Evolutionary conservation across 768 basidiomycete species (phyloP).

Genomic region (Mycena albidolilacea): DNA sequence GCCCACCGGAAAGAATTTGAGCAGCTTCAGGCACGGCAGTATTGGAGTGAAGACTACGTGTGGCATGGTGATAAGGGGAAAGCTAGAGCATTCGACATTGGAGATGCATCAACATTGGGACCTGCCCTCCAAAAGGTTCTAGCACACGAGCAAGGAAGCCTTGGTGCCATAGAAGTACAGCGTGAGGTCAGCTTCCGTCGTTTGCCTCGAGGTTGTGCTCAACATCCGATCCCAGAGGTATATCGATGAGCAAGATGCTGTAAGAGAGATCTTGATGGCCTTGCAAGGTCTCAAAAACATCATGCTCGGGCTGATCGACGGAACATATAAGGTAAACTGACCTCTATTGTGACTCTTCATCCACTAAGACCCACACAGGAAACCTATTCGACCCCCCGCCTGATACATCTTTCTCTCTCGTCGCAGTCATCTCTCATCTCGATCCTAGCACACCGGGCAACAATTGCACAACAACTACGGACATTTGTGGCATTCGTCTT

Average conservation of each 20-base stretch:
- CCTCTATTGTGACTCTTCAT: neutral
- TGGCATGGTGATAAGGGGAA: conserved; percentile 67
- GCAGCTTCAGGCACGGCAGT: conserved; percentile 73
- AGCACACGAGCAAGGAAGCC: conserved; percentile 51
- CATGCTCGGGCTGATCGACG: conserved; percentile 60
- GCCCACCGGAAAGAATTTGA: conserved; percentile 73
- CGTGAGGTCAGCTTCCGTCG: conserved; percentile 54
- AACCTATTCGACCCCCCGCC: conserved; percentile 65
- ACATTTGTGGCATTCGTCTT: conserved; percentile 70
- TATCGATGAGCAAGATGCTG: conserved; percentile 82
- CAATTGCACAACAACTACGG: conserved; percentile 74
- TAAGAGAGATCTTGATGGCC: conserved; percentile 82
- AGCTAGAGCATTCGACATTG: conserved; percentile 68
- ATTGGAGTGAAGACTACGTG: conserved; percentile 72
- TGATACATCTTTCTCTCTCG: conserved; percentile 77
- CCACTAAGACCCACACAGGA: conserved; percentile 52
- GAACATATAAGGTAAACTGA: conserved; percentile 49
- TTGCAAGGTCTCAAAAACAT: conserved; percentile 81
- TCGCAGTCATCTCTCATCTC: conserved; percentile 77
- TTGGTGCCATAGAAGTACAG: conserved; percentile 56
- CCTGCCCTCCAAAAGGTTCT: conserved; percentile 60
- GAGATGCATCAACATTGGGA: conserved; percentile 81
- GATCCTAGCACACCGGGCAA: conserved; percentile 72
- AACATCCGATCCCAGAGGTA: conserved; percentile 62
- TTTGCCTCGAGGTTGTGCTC: neutral